Evolutionary conservation across 306 rosid genomes (phyloP), one percentile per base, ranked within the genome.

Genomic region (Begonia fuchsioides): DNA sequence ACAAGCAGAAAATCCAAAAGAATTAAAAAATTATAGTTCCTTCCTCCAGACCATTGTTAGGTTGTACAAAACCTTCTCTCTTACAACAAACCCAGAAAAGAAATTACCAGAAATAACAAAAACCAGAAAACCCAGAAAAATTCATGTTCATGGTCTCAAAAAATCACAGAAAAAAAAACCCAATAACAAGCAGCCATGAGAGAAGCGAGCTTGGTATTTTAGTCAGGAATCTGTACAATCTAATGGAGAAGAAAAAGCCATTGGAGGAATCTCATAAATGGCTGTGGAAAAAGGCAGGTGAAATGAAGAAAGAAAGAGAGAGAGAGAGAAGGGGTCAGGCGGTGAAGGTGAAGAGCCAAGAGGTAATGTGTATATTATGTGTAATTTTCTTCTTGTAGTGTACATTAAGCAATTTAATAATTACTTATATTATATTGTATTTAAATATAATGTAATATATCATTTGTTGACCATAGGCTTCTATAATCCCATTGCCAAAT

Each of bases 241-340:
- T 76, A 79, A 79, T 69, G 73, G 95, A 82, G 81, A 71, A 68
- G 75, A 75, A 70, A 75, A 75, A 70, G 66, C 55, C 76, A 81
- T 53, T 74, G 65, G 52, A 75, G 80, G 92, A 85, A 85, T 92
- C 83, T 79, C 76, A 70, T 10, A 78, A 85, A 79, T 76, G 82
- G 77, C 65, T 79, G 76, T 75, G 69, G 49, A 49, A 47, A 15
- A 84, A 67, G n/a, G 85, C 68, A 72, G 77, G 72, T 68, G 72
- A 67, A 80, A 77, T 75, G 79, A 64, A 44, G 60, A 68, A 63
- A 84, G 65, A 49, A 41, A 41, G 39, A 55, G 39, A 53, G 49
- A 49, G 46, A 51, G 62, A 15, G 50, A 46, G 18, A 46, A 13
- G 15, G 15, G 15, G 18, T 13, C 1, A n/a, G n/a, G 35, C 5